Conservation (phyloP, 2,329 filamentous ascomycete genomes). For the Parascedosporium putredinis region DNA sequence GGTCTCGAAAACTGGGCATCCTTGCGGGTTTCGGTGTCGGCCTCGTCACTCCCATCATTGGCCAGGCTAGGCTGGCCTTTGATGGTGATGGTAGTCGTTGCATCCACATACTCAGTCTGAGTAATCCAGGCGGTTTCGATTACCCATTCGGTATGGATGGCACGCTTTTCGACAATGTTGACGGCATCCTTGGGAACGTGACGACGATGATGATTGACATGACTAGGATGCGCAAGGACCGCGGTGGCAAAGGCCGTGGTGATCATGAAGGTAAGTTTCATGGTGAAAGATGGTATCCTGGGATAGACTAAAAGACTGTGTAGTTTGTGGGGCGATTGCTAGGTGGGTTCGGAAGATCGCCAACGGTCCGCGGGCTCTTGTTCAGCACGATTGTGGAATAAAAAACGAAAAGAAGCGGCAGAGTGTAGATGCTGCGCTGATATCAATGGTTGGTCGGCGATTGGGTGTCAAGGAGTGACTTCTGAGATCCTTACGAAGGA, state of each 20-base stretch:
- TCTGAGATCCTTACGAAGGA: background rate
- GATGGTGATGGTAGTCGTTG: conserved; percentile 16
- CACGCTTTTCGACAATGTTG: conserved; percentile 6
- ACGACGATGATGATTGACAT: conserved; percentile 25
- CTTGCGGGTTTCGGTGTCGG: conserved; percentile 11
- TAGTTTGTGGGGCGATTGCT: too few relatives aligned
- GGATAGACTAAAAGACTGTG: background rate
- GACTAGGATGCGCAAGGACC: conserved; percentile 40
- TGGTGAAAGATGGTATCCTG: conserved; percentile 16
- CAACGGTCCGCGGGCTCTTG: too few relatives aligned
- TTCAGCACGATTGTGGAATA: too few relatives aligned
- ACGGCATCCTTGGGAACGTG: conserved; percentile 24
- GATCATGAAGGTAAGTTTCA: conserved; percentile 32
- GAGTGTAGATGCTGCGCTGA: too few relatives aligned
- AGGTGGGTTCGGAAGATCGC: too few relatives aligned
- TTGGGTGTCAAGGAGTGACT: background rate
- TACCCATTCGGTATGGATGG: conserved; percentile 24
- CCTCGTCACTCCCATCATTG: conserved; percentile 6
- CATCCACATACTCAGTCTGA: conserved; percentile 35
- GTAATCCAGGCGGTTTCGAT: conserved; percentile 28
- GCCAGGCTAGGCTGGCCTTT: conserved; percentile 12
- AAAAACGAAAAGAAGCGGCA: too few relatives aligned
- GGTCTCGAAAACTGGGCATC: conserved; percentile 24
- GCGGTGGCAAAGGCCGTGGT: conserved; percentile 31
- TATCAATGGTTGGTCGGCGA: too few relatives aligned